Percentiles rank a stretch among this genome's conserved stretches.
These are phyloP conservation scores for Yamagishiella unicocca DNA, from an alignment of 139 green algal genomes.

Conservation along the genomic window DNA sequence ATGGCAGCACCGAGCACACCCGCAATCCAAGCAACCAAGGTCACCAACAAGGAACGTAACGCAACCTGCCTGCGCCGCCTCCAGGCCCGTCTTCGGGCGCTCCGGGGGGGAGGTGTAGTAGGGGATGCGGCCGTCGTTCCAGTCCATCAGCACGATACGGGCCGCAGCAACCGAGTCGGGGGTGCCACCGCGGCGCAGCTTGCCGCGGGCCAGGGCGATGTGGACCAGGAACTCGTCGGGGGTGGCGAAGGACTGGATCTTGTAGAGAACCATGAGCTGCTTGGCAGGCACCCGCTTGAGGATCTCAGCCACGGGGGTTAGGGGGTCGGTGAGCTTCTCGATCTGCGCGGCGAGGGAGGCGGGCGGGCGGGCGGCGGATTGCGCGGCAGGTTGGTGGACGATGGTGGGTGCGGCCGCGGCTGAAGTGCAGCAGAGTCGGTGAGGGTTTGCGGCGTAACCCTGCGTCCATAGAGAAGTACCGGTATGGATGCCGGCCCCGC, in stretches of 20 bases:
- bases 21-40: no score
- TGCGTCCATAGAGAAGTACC: no score
- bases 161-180: slow-evolving; percentile 80
- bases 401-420: no score
- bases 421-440: no score
- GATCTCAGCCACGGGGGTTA: slow-evolving; percentile 83
- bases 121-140: slow-evolving; percentile 93
- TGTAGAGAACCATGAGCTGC: slow-evolving; percentile 94
- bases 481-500: no score
- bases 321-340: slow-evolving; percentile 67
- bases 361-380: not conserved
- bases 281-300: slow-evolving; percentile 85
- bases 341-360: not conserved
- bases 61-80: slow-evolving; percentile 61
- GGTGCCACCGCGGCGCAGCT: slow-evolving; percentile 87
- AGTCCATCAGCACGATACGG: slow-evolving; percentile 92
- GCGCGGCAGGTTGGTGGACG: no score
- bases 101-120: slow-evolving; percentile 91
- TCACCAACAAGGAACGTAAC: no score
- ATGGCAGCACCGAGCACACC: no score
- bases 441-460: no score
- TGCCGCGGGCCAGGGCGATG: slow-evolving; percentile 84
- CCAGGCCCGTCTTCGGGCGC: slow-evolving; percentile 47
- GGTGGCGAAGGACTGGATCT: slow-evolving; percentile 63
- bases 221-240: slow-evolving; percentile 75